Evolutionary conservation across 116 monocot species (phyloP).

Genomic region (Papilionanthe hybrid): DNA sequence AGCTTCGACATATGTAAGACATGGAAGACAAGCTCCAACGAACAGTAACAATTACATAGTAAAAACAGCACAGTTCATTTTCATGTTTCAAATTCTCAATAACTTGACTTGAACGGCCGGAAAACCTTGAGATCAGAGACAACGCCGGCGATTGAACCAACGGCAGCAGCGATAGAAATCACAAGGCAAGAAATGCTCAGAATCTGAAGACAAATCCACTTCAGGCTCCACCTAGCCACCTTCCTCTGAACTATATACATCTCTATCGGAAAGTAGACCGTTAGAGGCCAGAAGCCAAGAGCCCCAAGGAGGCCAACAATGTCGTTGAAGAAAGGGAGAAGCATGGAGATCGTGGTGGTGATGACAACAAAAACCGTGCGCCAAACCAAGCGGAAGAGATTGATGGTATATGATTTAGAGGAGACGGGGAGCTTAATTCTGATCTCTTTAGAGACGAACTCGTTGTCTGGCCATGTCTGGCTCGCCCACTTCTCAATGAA

Average conservation of each 20-base stretch:
- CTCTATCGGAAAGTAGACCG: constrained; percentile 29
- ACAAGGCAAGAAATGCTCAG: constrained; percentile 19
- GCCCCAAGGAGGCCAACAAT: constrained; percentile 28
- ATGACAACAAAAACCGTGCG: constrained; percentile 19
- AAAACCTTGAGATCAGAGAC: constrained; percentile 21
- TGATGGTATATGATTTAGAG: constrained; percentile 15
- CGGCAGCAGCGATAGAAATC: constrained; percentile 20
- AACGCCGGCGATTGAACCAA: constrained; percentile 24
- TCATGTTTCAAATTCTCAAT: too few species aligned
- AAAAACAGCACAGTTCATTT: too few species aligned
- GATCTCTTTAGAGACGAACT: constrained; percentile 37
- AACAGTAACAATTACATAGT: too few species aligned
- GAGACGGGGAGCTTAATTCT: not conserved
- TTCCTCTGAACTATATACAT: constrained; percentile 28
- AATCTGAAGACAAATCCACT: constrained; percentile 19
- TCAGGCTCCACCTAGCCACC: constrained; percentile 13
- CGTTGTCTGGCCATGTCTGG: constrained; percentile 39
- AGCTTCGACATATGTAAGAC: too few species aligned
- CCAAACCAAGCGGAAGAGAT: constrained; percentile 22
- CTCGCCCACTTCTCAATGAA: constrained; percentile 55
- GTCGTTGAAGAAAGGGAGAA: constrained; percentile 30
- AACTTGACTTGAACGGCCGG: constrained; percentile 15
- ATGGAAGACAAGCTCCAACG: too few species aligned
- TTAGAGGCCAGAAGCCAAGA: constrained; percentile 27
- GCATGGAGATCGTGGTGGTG: constrained; percentile 30